A percentile compares a stretch with the other conserved stretches of the same genome.
phyloP scores from a whole-genome alignment of 2,329 filamentous ascomycete species.

The Chaetoscypha palmicola region DNA sequence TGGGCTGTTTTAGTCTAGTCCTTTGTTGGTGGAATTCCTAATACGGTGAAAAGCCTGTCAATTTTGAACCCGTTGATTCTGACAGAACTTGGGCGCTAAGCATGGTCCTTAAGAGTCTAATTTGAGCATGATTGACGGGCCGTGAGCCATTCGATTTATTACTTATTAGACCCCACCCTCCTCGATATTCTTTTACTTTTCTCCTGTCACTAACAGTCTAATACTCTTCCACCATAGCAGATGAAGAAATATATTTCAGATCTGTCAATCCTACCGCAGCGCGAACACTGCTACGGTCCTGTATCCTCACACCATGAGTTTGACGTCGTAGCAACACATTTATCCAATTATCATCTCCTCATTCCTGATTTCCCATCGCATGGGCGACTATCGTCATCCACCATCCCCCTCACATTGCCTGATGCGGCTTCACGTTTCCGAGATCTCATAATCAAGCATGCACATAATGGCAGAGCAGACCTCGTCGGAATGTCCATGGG shows the following conservation, averaged over 20 bases:
- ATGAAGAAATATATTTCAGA: background rate
- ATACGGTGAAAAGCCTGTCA: too few species aligned
- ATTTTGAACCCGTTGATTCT: background rate
- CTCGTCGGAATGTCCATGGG: background rate
- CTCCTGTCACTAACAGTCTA: background rate
- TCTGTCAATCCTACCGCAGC: background rate
- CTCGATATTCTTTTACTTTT: too few species aligned
- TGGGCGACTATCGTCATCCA: background rate
- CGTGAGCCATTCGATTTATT: too few species aligned
- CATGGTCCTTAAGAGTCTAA: too few species aligned
- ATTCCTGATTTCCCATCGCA: background rate
- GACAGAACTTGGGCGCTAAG: background rate
- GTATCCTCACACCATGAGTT: background rate
- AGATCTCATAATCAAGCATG: background rate
- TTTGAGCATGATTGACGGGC: too few species aligned
- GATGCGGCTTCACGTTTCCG: background rate
- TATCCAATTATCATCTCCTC: background rate
- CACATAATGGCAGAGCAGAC: constrained; percentile 1
- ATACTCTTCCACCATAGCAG: background rate
- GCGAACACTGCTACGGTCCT: background rate
- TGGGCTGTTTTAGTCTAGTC: too few species aligned
- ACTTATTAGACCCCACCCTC: too few species aligned
- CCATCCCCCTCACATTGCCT: background rate
- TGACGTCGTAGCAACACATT: background rate
- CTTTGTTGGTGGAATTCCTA: too few species aligned